Percentiles rank a stretch among this genome's conserved stretches.
Conservation (phyloP, 2,329 filamentous ascomycete genomes). For the Cordyceps fumosorosea region DNA sequence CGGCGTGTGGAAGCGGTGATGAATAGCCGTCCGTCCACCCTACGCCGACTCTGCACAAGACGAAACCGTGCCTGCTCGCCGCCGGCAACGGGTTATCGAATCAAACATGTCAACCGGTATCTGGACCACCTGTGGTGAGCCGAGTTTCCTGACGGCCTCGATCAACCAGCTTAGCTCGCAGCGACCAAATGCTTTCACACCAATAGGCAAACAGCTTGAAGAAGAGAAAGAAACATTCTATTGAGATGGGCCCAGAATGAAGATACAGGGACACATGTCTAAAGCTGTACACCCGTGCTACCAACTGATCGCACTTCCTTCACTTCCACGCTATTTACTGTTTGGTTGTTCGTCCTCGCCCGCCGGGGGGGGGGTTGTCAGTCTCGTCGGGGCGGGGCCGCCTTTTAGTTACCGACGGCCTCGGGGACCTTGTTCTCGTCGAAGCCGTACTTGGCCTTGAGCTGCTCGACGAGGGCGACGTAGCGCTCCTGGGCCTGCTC, state of each 20-base stretch:
- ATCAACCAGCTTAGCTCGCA: neutral
- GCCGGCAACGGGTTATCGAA: too few relatives aligned
- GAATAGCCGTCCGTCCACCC: too few relatives aligned
- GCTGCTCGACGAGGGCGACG: constrained; percentile 61
- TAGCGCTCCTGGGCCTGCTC: constrained; percentile 71
- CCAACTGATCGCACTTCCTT: neutral
- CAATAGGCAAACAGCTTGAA: neutral
- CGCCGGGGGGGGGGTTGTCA: too few relatives aligned
- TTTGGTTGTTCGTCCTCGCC: constrained; percentile 25
- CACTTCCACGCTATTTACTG: neutral
- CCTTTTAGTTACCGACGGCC: constrained; percentile 36
- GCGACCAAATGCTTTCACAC: neutral
- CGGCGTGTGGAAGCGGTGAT: too few relatives aligned
- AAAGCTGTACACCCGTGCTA: neutral
- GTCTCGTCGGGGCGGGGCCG: neutral
- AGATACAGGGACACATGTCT: neutral
- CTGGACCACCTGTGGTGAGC: too few relatives aligned
- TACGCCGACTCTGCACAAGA: too few relatives aligned
- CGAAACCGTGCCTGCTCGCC: too few relatives aligned
- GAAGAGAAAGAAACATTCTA: neutral
- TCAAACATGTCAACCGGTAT: too few relatives aligned
- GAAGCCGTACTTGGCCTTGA: constrained; percentile 65
- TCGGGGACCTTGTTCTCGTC: constrained; percentile 59
- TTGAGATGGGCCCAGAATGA: neutral
- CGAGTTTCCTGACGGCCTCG: too few relatives aligned